Percentiles rank a stretch among this genome's conserved stretches.
Evolutionary conservation across 2,329 filamentous ascomycete genomes (phyloP).

Genomic region (Zasmidium cellare): DNA sequence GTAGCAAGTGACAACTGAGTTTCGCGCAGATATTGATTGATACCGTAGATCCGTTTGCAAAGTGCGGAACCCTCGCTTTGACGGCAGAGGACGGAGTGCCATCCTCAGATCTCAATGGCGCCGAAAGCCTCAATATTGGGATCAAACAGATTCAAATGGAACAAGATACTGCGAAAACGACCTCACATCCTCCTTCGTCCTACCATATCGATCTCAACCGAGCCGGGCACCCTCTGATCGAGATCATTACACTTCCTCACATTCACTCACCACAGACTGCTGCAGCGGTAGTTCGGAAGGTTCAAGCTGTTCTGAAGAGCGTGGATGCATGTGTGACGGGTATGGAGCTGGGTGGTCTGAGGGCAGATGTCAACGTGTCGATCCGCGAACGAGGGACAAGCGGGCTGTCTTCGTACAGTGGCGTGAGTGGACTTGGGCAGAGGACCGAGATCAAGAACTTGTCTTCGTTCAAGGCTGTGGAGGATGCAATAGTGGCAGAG

Average conservation of each 20-base stretch:
- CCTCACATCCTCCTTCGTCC: slow-evolving; percentile 69
- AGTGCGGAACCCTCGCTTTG: slow-evolving; percentile 70
- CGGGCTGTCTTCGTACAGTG: slow-evolving; percentile 53
- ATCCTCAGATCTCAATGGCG: slow-evolving; percentile 65
- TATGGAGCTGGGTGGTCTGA: slow-evolving; percentile 88
- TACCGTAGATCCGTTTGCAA: slow-evolving; percentile 59
- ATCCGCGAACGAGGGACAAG: slow-evolving; percentile 59
- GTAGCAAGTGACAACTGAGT: neutral
- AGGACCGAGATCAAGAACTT: slow-evolving; percentile 97
- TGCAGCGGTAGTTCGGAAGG: slow-evolving; percentile 83
- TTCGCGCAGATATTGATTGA: neutral
- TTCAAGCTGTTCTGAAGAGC: slow-evolving; percentile 75
- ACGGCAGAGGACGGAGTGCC: slow-evolving; percentile 75
- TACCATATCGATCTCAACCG: slow-evolving; percentile 92
- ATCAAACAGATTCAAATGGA: slow-evolving; percentile 97
- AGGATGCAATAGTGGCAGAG: slow-evolving; percentile 91
- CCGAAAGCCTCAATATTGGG: slow-evolving; percentile 69
- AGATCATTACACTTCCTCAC: slow-evolving; percentile 90
- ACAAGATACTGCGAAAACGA: slow-evolving; percentile 95
- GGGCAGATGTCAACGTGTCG: slow-evolving; percentile 95
- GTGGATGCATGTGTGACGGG: slow-evolving; percentile 85
- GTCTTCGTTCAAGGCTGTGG: slow-evolving; percentile 90
- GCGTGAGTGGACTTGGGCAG: slow-evolving; percentile 69
- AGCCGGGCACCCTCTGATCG: slow-evolving; percentile 84
- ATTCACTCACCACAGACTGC: slow-evolving; percentile 86